These are phyloP conservation scores for Myxozyma neotropica DNA, from an alignment of 805 yeast genomes.

Conservation along the genomic window DNA sequence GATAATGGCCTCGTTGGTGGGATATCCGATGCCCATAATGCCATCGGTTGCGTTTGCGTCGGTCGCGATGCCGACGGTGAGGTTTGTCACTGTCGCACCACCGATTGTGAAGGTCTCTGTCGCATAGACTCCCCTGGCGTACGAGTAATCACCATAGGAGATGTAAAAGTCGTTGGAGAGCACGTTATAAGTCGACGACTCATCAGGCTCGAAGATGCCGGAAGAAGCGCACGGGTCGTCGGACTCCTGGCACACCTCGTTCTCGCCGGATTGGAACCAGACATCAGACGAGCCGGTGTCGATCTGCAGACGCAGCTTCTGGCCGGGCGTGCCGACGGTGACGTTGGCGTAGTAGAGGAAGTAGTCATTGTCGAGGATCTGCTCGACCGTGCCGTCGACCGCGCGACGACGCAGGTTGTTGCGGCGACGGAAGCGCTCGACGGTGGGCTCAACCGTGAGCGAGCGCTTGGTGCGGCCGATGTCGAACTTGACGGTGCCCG, in stretches of 20 bases:
- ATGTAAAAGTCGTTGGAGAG: constrained; percentile 41
- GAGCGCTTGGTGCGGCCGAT: constrained; percentile 20
- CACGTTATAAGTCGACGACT: constrained; percentile 38
- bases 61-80: constrained; percentile 77
- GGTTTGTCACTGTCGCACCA: constrained; percentile 50
- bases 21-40: constrained; percentile 47
- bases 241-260: constrained; percentile 36
- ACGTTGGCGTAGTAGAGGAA: constrained; percentile 41
- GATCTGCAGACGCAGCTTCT: constrained; percentile 55
- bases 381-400: constrained; percentile 18
- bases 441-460: constrained; percentile 4
- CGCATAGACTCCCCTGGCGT: constrained; percentile 62
- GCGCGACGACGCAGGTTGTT: constrained; percentile 8
- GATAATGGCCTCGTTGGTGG: constrained; percentile 41
- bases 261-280: constrained; percentile 52
- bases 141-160: constrained; percentile 51
- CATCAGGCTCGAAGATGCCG: constrained; percentile 40
- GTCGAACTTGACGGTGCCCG: constrained; percentile 24
- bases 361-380: constrained; percentile 26
- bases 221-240: constrained; percentile 36
- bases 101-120: constrained; percentile 61
- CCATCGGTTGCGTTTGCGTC: constrained; percentile 65
- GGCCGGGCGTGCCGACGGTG: constrained; percentile 59
- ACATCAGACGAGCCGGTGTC: constrained; percentile 81
- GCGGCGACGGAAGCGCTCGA: constrained; percentile 16